Conservation (phyloP, 169 alveolate genomes). For the Cystoisospora suis region DNA sequence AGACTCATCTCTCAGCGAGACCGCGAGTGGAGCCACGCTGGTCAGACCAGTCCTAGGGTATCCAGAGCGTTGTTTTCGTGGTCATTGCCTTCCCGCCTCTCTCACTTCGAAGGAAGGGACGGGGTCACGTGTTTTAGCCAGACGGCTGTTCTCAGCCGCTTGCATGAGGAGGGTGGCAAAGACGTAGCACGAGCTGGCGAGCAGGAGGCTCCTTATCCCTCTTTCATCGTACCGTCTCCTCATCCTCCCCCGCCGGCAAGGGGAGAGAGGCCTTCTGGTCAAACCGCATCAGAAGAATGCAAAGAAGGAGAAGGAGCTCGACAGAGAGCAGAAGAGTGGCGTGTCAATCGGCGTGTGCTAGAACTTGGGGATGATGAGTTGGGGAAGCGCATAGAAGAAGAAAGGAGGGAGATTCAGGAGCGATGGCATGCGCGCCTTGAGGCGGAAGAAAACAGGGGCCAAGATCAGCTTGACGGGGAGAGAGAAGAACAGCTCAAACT, state of each 20-base stretch:
- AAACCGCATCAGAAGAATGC: background rate
- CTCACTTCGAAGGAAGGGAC: too few relatives aligned
- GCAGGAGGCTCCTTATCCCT: constrained; percentile 32
- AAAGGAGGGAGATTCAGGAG: background rate
- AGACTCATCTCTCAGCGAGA: too few relatives aligned
- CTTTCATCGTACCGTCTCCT: constrained; percentile 33
- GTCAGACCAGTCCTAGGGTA: too few relatives aligned
- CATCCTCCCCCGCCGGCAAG: constrained; percentile 15
- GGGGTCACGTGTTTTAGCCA: too few relatives aligned
- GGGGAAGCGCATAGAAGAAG: background rate
- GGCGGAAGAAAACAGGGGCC: background rate
- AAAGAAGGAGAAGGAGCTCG: background rate
- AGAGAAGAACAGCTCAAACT: constrained; percentile 23
- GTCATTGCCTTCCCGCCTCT: too few relatives aligned
- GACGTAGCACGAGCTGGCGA: background rate
- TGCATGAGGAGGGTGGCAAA: background rate
- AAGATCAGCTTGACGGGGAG: background rate
- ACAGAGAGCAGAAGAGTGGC: background rate
- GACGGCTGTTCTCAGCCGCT: too few relatives aligned
- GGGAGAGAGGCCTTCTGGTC: background rate
- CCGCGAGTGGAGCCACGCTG: too few relatives aligned
- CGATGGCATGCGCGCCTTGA: constrained; percentile 18
- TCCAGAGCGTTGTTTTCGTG: too few relatives aligned
- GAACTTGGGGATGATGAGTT: background rate
- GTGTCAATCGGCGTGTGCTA: background rate